Evolutionary conservation across 2,329 filamentous ascomycete genomes (phyloP), one percentile per base, ranked within the genome.

Genomic region (Nothomitra cinnamomea): DNA sequence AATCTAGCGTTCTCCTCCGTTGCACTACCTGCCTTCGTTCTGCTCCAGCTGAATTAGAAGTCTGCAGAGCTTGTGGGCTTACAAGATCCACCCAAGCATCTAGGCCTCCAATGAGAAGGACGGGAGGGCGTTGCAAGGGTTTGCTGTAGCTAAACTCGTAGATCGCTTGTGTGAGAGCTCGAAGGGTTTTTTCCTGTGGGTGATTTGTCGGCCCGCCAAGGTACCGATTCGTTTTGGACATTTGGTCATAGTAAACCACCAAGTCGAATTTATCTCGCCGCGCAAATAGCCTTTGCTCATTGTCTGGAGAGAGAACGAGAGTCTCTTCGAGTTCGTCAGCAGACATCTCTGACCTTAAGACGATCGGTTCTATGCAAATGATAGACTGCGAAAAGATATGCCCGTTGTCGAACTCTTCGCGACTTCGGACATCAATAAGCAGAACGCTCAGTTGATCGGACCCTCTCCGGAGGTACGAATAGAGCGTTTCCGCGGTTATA

Each of bases 341-440:
- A 15, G 79, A 83, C 60, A 79, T 73, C 32, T 78, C 82, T 45
- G 82, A 77, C 53, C 85, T 78, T 49, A 87, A 66, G 8, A 83
- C 77, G 45, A 94, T 77, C 22, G 89, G 87, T 61, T 98, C 92
- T 56, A 98, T 78, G 65, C 92, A 98, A 45, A 98, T 87, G 40
- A 88, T 85, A 4, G 79, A 82, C 54, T 82, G 82, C 4, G 85
- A 81, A 70, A 85, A 84, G 58, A 98, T 88, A 64, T 98, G 92
- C 0, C 92, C 92, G 49, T 83, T 76, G 60, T 96, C 87, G 63
- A 86, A 98, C 7, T 85, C 78, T 53, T 85, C 79, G 24, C 92
- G 81, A 54, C 78, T 72, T 40, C 92, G 82, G 42, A 95, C 80
- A 65, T 98, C 92, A 58, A 98, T 87, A 22, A 96, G 66, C 12